Evolutionary conservation across 805 yeast species (phyloP).

Genomic region (Tetrapisispora taiwanensis): DNA sequence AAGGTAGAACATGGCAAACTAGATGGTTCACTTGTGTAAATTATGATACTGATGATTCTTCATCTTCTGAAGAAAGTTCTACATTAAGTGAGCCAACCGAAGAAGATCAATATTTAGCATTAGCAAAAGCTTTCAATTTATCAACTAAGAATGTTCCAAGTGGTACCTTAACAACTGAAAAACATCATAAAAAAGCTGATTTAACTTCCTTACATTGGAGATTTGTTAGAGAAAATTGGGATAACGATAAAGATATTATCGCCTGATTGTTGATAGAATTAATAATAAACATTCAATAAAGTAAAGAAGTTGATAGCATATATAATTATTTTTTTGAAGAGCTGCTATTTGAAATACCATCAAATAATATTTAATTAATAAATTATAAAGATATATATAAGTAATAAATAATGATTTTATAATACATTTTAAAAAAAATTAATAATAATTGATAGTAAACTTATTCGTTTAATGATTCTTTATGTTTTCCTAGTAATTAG

Average conservation of each 20-base stretch:
- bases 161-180: slow-evolving; percentile 47
- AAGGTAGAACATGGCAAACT: slow-evolving; percentile 59
- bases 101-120: slow-evolving; percentile 31
- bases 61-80: not conserved
- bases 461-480: no score
- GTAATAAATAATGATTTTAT: not conserved
- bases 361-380: not conserved
- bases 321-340: not conserved
- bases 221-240: slow-evolving; percentile 45
- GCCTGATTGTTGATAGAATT: slow-evolving; percentile 11
- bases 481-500: no score
- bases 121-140: slow-evolving; percentile 42
- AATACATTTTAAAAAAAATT: not conserved
- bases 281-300: not conserved
- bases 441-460: no score
- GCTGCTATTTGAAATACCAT: not conserved
- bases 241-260: slow-evolving; percentile 47
- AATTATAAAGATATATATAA: not conserved
- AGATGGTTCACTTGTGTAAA: slow-evolving; percentile 67
- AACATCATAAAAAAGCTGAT: slow-evolving; percentile 39
- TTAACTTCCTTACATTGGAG: slow-evolving; percentile 58
- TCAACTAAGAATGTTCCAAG: slow-evolving; percentile 59
- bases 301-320: not conserved
- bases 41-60: slow-evolving; percentile 18
- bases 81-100: slow-evolving; percentile 11